Percentiles rank a stretch among this genome's conserved stretches.
phyloP scores from a whole-genome alignment of 2,329 filamentous ascomycete genomes.

The Cercospora canescens region DNA sequence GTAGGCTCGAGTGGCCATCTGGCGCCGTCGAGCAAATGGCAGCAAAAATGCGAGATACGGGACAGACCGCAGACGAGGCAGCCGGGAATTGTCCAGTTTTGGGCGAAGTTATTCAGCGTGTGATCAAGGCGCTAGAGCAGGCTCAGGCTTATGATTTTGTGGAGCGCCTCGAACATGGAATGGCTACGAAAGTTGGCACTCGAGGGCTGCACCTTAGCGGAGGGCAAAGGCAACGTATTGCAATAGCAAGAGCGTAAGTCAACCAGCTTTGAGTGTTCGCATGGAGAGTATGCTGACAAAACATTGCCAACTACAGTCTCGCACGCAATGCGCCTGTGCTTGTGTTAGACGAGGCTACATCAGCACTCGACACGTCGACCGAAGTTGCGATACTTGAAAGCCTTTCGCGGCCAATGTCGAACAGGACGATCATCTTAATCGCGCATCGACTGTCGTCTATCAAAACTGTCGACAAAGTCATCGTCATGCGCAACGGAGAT shows the following conservation, averaged over 20 bases:
- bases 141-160: conserved; percentile 60
- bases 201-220: conserved; percentile 34
- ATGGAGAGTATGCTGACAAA: neutral
- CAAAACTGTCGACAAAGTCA: conserved; percentile 39
- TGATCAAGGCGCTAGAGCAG: conserved; percentile 52
- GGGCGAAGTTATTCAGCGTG: conserved; percentile 36
- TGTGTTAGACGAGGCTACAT: conserved; percentile 36
- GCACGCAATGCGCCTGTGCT: conserved; percentile 32
- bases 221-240: conserved; percentile 45
- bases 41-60: neutral
- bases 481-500: conserved; percentile 40
- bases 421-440: conserved; percentile 41
- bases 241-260: conserved; percentile 44
- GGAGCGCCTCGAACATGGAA: conserved; percentile 50
- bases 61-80: conserved; percentile 30
- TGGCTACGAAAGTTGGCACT: conserved; percentile 51
- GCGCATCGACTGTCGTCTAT: conserved; percentile 43
- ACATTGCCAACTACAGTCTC: conserved; percentile 13
- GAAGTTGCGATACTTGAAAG: conserved; percentile 44
- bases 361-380: conserved; percentile 31
- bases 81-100: conserved; percentile 38
- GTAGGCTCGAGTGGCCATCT: conserved; percentile 41
- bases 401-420: conserved; percentile 54
- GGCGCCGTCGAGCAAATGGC: conserved; percentile 22
- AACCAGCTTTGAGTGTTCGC: conserved; percentile 30